Evolutionary conservation across 2,329 filamentous ascomycete genomes (phyloP), one percentile per base, ranked within the genome.

Genomic region (Claviceps monticola): DNA sequence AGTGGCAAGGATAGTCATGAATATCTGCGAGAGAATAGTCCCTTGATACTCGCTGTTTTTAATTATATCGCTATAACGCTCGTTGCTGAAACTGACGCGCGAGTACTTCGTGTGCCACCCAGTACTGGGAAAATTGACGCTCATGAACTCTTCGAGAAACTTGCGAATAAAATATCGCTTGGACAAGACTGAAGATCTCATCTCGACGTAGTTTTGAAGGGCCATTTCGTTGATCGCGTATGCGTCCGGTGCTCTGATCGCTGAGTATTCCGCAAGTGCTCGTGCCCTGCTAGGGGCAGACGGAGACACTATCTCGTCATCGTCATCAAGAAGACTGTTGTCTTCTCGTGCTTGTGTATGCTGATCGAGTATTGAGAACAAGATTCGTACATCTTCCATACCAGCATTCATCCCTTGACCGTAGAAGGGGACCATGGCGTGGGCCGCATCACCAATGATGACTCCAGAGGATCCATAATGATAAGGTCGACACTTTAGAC

Each of bases 341-440:
- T 50, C 47, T 45, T 77, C 72, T 19, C 67, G 61, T 6, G 69
- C 59, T 38, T 65, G 66, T 1, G 74, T 70, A 57, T 89, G 74
- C 58, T 79, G 78, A 67, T 96, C 90, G 1, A 97, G 74, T 44
- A 85, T 75, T 0, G 83, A 80, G 67, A 95, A 98, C 1, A 98
- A 78, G 5, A 95, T 82, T 7, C 86, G 82, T 13, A 98, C 89
- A 61, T 96, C 91, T 70, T 98, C 93, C 43, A 98, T 79, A 0
- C 93, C 93, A 0, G 93, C 86, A 62, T 98, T 98, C 83, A 98
- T 94, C 39, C 93, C 93, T 66, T 98, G 93, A 0, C 93, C 93
- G 66, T 97, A 98, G 68, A 98, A 98, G 0, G 93, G 93, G 0
- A 98, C 89, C 83, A 98, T 96, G 53, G 94, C 93, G 65, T 98